Percentiles rank a stretch among this genome's conserved stretches.
Evolutionary conservation across 2,329 filamentous ascomycete species (phyloP).

Genomic region (Ascochyta lentis): DNA sequence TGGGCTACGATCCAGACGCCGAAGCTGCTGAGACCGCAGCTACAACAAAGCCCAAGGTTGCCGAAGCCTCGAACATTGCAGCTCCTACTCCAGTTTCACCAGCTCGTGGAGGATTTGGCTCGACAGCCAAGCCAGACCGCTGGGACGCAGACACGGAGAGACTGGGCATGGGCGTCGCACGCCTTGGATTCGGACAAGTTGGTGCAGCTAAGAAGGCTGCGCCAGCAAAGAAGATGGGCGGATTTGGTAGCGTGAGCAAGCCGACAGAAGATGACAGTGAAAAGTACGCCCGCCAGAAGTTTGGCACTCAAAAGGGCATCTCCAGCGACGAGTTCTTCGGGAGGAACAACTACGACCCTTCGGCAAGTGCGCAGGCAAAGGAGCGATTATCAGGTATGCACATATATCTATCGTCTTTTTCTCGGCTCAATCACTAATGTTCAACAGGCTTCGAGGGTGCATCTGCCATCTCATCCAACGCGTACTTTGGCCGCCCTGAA

Average conservation of each 20-base stretch:
- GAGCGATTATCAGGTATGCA: slow-evolving; percentile 69
- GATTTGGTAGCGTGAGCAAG: slow-evolving; percentile 87
- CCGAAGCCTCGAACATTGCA: slow-evolving; percentile 67
- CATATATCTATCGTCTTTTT: neutral
- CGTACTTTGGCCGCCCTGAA: slow-evolving; percentile 94
- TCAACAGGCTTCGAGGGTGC: slow-evolving; percentile 83
- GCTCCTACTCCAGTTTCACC: slow-evolving; percentile 79
- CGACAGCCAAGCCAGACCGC: slow-evolving; percentile 61
- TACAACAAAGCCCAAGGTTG: slow-evolving; percentile 49
- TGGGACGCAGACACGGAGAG: slow-evolving; percentile 82
- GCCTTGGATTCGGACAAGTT: slow-evolving; percentile 88
- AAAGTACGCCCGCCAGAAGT: slow-evolving; percentile 84
- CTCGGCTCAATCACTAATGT: slow-evolving; percentile 8
- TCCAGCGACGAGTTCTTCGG: slow-evolving; percentile 99
- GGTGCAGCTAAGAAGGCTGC: slow-evolving; percentile 64
- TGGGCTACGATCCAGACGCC: slow-evolving; percentile 93
- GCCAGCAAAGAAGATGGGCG: slow-evolving; percentile 79
- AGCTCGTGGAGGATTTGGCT: slow-evolving; percentile 65
- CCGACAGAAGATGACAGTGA: slow-evolving; percentile 74
- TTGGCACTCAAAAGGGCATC: slow-evolving; percentile 92
- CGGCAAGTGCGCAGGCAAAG: slow-evolving; percentile 84
- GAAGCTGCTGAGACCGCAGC: slow-evolving; percentile 60
- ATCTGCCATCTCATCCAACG: slow-evolving; percentile 90
- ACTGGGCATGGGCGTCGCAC: slow-evolving; percentile 84
- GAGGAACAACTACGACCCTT: slow-evolving; percentile 83